phyloP scores from a whole-genome alignment of 345 rosid species.

The Carallia brachiata region DNA sequence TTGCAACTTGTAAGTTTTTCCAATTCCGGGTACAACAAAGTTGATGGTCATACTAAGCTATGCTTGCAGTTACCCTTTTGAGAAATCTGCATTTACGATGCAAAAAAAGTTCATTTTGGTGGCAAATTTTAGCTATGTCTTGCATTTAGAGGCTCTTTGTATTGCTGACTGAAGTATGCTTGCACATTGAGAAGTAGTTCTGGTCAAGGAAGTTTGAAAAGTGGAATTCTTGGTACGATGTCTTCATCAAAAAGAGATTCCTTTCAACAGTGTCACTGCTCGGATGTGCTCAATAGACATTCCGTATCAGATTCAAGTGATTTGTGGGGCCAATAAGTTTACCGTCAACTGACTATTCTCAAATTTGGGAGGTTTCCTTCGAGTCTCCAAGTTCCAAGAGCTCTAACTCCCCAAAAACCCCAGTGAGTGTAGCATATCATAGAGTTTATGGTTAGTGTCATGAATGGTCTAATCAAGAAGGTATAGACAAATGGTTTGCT shows the following conservation, averaged over 20 bases:
- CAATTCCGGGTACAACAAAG: no score
- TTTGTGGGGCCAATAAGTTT: constrained; percentile 28
- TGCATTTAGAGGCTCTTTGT: not conserved
- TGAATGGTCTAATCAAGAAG: not conserved
- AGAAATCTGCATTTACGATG: no score
- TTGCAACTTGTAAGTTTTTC: no score
- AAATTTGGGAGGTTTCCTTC: constrained; percentile 13
- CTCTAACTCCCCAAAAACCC: constrained; percentile 12
- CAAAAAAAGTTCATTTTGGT: no score
- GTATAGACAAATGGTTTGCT: no score
- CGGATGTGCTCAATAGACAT: constrained; percentile 18
- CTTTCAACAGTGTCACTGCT: constrained; percentile 17
- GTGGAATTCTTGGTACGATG: constrained; percentile 27
- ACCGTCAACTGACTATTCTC: constrained; percentile 15
- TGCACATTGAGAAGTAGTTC: constrained; percentile 22
- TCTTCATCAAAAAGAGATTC: constrained; percentile 27
- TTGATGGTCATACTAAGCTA: no score
- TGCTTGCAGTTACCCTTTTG: no score
- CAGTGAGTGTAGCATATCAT: constrained; percentile 29
- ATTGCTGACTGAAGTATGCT: constrained; percentile 9
- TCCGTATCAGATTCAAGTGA: constrained; percentile 34
- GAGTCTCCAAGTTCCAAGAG: constrained; percentile 18
- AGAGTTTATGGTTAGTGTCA: not conserved
- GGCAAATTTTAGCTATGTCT: not conserved
- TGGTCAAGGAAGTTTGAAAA: constrained; percentile 19